Base-by-base conservation (phyloP, 2,329 filamentous ascomycete genomes). In the Fusarium sp. region DNA sequence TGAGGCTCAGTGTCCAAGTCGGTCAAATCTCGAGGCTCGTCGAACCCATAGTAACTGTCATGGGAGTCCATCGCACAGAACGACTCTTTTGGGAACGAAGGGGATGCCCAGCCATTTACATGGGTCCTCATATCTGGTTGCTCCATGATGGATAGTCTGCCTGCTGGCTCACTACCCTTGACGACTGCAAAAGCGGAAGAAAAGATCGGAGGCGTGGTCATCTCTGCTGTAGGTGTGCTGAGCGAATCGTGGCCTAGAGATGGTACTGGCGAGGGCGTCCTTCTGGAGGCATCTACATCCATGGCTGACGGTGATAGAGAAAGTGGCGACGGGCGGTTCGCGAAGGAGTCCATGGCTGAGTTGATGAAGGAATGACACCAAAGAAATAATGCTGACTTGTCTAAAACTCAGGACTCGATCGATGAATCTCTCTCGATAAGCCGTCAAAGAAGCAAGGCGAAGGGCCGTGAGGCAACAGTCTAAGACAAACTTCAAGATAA, bases 251-350 rank as follows among this genome's bases (percentile, higher is more conserved):
- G 63, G n/a, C 72, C 52, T 15, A 74, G 57, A 35, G 72, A 75
- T 22, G 72, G 72, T 11, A 75, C 72, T 17, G 72, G 69, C 6
- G 72, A 74, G 22, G 72, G 72, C 11, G 72, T 74, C 30, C 71
- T 74, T 43, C 71, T 68, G 63, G 62, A 63, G 12, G 52, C 45
- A 59, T 73, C 71, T 27, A 74, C 38, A 33, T 73, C 71, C 71
- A 73, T 73, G 52, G 61, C 68, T 35, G 71, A 73, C 30, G 71
- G 74, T 27, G 71, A 72, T 11, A 73, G 68, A 20, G 71, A 74
- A 20, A 72, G 58, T 40, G 65, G 59, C 11, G 61, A 58, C 11
- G 60, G 59, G 45, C 54, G 37, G 54, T 69, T 69, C 65, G 71
- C 40, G 58, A 69, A 72, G 43, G 71, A 61, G 45, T 72, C 71